These are phyloP conservation scores for Aspergillus homomorphus DNA, from an alignment of 495 filamentous ascomycete genomes.

Conservation along the genomic window DNA sequence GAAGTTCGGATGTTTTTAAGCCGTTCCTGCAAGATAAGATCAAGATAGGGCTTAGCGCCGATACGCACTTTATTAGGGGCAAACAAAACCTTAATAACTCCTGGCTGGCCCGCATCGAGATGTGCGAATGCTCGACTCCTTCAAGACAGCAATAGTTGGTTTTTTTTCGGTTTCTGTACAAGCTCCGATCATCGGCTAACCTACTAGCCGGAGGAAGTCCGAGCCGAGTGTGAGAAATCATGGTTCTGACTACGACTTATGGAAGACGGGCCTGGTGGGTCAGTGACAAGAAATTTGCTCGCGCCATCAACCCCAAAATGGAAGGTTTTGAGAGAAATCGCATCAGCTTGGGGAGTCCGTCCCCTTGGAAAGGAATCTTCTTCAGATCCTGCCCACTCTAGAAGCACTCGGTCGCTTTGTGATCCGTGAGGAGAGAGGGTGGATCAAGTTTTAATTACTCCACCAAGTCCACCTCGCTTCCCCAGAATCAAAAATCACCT, in stretches of 20 bases:
- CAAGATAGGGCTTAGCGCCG: not conserved
- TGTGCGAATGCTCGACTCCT: not conserved
- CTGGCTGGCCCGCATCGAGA: not conserved
- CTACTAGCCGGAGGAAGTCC: not conserved
- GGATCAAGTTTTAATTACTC: not conserved
- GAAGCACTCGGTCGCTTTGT: not conserved
- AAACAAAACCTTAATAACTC: too few species aligned
- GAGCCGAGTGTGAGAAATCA: not conserved
- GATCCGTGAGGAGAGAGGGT: not conserved
- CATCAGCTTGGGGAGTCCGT: not conserved
- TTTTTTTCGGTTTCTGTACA: too few species aligned
- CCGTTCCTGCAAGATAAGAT: not conserved
- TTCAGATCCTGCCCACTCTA: not conserved
- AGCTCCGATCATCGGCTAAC: not conserved
- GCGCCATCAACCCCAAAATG: not conserved
- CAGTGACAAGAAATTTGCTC: not conserved
- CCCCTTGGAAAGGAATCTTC: not conserved
- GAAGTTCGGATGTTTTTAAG: not conserved
- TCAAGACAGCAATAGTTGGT: too few species aligned
- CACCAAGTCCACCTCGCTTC: not conserved
- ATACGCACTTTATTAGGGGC: too few species aligned
- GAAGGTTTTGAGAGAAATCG: not conserved
- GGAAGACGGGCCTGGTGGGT: not conserved
- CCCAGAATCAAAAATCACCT: not conserved
- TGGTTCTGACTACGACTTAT: not conserved